Conservation (phyloP, 352 stramenopile species). For the Globisporangium emineosum region DNA sequence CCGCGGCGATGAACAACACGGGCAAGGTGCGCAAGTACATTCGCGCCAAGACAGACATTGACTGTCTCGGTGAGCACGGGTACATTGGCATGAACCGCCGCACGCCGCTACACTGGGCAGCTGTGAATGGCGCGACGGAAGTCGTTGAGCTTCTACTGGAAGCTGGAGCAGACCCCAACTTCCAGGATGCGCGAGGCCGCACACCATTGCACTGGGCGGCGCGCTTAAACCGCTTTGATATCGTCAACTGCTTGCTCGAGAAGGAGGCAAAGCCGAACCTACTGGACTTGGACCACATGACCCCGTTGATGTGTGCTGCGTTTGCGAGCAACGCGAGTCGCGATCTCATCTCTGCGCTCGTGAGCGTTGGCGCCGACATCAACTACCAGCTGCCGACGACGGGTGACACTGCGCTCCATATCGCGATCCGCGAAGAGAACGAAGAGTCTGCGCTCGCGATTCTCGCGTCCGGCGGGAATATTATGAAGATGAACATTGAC, state of each 20-base stretch:
- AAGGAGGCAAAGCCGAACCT: conserved; percentile 41
- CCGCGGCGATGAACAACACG: conserved; percentile 59
- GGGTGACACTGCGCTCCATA: conserved; percentile 72
- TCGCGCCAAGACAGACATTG: conserved; percentile 45
- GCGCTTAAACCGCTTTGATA: conserved; percentile 49
- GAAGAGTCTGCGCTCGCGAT: conserved; percentile 63
- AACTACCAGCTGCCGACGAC: conserved; percentile 61
- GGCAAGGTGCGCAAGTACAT: conserved; percentile 58
- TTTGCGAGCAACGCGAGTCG: conserved; percentile 34
- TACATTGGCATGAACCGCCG: conserved; percentile 77
- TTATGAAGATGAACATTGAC: conserved; percentile 75
- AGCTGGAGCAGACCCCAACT: conserved; percentile 66
- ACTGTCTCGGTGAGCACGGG: conserved; percentile 79
- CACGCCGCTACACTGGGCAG: conserved; percentile 78
- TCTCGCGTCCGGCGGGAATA: conserved; percentile 61
- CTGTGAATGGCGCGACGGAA: conserved; percentile 57
- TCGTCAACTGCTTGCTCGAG: conserved; percentile 46
- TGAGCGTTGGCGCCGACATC: conserved; percentile 61
- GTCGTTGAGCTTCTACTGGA: conserved; percentile 65
- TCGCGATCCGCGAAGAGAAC: conserved; percentile 66
- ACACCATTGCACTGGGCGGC: conserved; percentile 79
- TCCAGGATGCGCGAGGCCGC: conserved; percentile 66
- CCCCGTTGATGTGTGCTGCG: conserved; percentile 65
- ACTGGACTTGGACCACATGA: conserved; percentile 61
- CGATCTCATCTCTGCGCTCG: conserved; percentile 54